A percentile compares a stretch with the other conserved stretches of the same genome.
phyloP scores from a whole-genome alignment of 2,329 filamentous ascomycete genomes.

The Didymella segeticola region DNA sequence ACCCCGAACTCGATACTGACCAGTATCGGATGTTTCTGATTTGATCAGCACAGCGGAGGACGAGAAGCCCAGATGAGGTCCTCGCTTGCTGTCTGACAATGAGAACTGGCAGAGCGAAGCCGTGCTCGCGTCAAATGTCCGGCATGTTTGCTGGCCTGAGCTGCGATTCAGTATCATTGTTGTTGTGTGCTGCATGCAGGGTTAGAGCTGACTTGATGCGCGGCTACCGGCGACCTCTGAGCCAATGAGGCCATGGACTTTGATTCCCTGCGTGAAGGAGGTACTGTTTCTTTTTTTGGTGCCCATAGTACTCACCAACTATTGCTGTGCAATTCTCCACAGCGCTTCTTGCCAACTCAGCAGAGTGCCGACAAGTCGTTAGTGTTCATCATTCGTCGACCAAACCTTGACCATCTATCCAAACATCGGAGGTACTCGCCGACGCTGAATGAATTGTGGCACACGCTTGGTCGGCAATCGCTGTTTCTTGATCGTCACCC shows the following conservation, averaged over 20 bases:
- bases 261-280: neutral
- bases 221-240: neutral
- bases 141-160: conserved; percentile 4
- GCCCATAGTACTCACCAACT: neutral
- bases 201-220: neutral
- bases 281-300: neutral
- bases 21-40: conserved; percentile 6
- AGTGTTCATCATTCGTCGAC: neutral
- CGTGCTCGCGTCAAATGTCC: conserved; percentile 6
- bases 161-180: neutral
- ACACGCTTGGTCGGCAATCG: neutral
- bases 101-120: neutral
- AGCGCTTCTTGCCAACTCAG: neutral
- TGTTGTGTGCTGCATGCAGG: conserved; percentile 1
- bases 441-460: neutral
- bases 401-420: neutral
- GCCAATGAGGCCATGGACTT: neutral
- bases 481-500: neutral
- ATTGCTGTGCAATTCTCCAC: neutral
- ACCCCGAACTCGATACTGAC: conserved; percentile 2
- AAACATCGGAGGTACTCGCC: neutral
- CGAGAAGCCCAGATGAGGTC: neutral
- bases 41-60: neutral
- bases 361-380: neutral
- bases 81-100: neutral